Conservation (phyloP, 2,329 filamentous ascomycete species). For the Microcyclospora pomicola region DNA sequence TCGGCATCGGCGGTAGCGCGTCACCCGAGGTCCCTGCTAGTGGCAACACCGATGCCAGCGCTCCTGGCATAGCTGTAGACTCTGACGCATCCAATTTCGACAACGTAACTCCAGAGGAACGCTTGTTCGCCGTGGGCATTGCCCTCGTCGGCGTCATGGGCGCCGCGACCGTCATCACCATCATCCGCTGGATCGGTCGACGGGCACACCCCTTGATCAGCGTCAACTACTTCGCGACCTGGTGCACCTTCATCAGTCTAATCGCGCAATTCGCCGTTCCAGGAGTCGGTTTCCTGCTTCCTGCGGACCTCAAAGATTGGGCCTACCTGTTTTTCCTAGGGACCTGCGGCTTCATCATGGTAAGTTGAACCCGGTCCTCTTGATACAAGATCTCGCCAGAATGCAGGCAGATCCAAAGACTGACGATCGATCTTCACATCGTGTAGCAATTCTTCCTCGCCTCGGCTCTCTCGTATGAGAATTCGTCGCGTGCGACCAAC, state of each 20-base stretch:
- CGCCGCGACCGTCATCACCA: constrained; percentile 57
- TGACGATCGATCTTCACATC: not conserved
- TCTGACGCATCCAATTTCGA: constrained; percentile 26
- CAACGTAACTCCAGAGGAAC: constrained; percentile 45
- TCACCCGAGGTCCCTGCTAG: constrained; percentile 16
- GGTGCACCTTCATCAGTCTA: constrained; percentile 54
- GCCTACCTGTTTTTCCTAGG: constrained; percentile 54
- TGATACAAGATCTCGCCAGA: not conserved
- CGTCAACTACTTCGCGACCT: constrained; percentile 69
- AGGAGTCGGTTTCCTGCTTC: constrained; percentile 43
- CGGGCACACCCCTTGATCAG: constrained; percentile 70
- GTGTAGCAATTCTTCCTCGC: constrained; percentile 65
- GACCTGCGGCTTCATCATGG: constrained; percentile 61
- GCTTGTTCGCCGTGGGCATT: constrained; percentile 54
- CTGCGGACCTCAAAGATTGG: constrained; percentile 46
- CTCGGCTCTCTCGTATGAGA: constrained; percentile 58
- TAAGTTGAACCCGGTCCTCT: constrained; percentile 13
- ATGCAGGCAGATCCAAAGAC: not conserved
- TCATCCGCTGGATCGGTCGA: constrained; percentile 65
- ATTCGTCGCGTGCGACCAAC: constrained; percentile 46
- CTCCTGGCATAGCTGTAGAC: constrained; percentile 2
- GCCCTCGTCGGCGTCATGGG: constrained; percentile 68
- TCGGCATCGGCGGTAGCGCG: constrained; percentile 22
- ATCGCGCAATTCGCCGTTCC: constrained; percentile 45
- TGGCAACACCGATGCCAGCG: constrained; percentile 22